phyloP scores from a whole-genome alignment of 352 stramenopile genomes.

The Thalassiosira exigua region DNA sequence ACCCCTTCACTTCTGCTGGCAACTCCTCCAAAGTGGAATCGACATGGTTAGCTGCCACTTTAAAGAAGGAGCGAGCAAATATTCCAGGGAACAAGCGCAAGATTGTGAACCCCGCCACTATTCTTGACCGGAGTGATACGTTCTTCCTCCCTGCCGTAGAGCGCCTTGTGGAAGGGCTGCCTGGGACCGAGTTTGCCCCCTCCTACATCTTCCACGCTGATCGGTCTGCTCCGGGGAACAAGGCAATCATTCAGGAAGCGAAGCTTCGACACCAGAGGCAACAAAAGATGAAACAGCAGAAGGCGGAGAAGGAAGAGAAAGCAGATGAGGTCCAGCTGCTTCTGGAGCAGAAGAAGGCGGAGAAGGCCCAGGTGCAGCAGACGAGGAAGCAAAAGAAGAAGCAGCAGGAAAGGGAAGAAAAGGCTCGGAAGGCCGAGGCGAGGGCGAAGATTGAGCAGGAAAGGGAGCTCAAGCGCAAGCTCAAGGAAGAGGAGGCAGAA shows the following conservation, averaged over 20 bases:
- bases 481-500: not conserved
- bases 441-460: slow-evolving; percentile 68
- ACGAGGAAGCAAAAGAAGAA: not conserved
- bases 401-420: not conserved
- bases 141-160: slow-evolving; percentile 83
- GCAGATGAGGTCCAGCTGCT: not conserved
- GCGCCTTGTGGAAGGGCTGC: slow-evolving; percentile 78
- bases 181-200: slow-evolving; percentile 77
- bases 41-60: slow-evolving; percentile 70
- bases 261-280: slow-evolving; percentile 69
- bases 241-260: slow-evolving; percentile 74
- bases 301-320: slow-evolving; percentile 10
- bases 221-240: slow-evolving; percentile 38
- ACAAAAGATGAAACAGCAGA: slow-evolving; percentile 64
- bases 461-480: slow-evolving; percentile 41
- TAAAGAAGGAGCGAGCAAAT: slow-evolving; percentile 79
- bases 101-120: slow-evolving; percentile 74
- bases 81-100: slow-evolving; percentile 86
- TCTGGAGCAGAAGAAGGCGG: slow-evolving; percentile 11
- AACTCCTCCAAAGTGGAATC: slow-evolving; percentile 54
- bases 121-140: slow-evolving; percentile 81
- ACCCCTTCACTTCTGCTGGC: slow-evolving; percentile 69
- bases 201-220: slow-evolving; percentile 73
- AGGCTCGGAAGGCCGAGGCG: slow-evolving; percentile 26
- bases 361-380: not conserved